Percentiles rank a stretch among this genome's conserved stretches.
phyloP scores from a whole-genome alignment of 805 yeast species.

The Wickerhamiella cacticola region DNA sequence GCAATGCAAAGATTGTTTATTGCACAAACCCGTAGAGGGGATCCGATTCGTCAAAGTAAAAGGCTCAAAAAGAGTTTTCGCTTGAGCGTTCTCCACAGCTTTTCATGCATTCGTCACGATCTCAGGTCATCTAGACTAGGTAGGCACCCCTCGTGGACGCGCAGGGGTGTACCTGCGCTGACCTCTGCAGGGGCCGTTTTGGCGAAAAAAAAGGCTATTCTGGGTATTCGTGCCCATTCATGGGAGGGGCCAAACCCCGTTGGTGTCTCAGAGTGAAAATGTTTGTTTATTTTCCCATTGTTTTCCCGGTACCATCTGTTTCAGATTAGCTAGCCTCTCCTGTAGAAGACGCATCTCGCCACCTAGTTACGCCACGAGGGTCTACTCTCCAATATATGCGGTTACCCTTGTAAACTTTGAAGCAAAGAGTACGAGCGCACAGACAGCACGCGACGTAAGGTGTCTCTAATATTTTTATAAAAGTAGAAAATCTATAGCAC shows the following conservation, averaged over 20 bases:
- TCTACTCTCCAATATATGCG: background rate
- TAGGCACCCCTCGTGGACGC: too few species aligned
- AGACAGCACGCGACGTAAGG: background rate
- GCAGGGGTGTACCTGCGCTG: constrained; percentile 1
- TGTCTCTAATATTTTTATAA: background rate
- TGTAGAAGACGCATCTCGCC: constrained; percentile 2
- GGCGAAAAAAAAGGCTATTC: too few species aligned
- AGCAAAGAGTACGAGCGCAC: background rate
- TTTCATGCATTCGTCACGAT: background rate
- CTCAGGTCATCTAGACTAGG: background rate
- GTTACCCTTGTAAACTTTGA: background rate
- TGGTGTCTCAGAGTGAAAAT: background rate
- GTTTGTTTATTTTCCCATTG: background rate
- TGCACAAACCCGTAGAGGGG: too few species aligned
- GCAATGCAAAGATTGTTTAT: background rate
- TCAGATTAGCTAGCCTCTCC: background rate
- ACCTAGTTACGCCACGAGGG: background rate
- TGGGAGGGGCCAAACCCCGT: too few species aligned
- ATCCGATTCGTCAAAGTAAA: too few species aligned
- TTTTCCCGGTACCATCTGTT: background rate
- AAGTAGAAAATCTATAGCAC: too few species aligned
- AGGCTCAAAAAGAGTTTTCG: too few species aligned
- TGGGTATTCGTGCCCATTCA: too few species aligned
- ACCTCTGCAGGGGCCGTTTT: background rate
- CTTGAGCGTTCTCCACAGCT: background rate